Evolutionary conservation across 371 early-diverging fungal species (phyloP).

Genomic region (Mucor irregularis): DNA sequence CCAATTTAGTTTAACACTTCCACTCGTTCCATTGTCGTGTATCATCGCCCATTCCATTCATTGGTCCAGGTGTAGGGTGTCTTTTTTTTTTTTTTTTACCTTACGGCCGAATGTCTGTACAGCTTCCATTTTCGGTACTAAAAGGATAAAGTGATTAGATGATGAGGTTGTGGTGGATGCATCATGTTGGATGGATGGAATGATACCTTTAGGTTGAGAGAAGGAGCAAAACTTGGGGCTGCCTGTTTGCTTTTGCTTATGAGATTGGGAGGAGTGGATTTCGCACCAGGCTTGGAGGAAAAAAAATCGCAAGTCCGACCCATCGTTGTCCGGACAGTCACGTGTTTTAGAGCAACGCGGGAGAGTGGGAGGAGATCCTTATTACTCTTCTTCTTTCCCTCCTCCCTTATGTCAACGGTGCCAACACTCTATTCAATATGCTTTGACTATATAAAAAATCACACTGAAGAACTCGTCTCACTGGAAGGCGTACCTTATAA

Average conservation of each 20-base stretch:
- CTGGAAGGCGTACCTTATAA: constrained; percentile 19
- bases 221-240: constrained; percentile 23
- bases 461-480: constrained; percentile 12
- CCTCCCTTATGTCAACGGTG: not conserved
- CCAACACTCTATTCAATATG: constrained; percentile 23
- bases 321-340: constrained; percentile 10
- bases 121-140: constrained; percentile 52
- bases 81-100: too few species aligned
- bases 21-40: not conserved
- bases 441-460: constrained; percentile 17
- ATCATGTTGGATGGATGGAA: constrained; percentile 20
- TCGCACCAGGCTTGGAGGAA: not conserved
- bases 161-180: not conserved
- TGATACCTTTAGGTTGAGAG: constrained; percentile 35
- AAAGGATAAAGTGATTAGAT: constrained; percentile 12
- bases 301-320: constrained; percentile 1
- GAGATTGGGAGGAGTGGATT: not conserved
- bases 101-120: constrained; percentile 62
- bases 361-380: too few species aligned
- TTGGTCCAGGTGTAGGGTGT: too few species aligned
- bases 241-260: constrained; percentile 18
- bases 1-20: not conserved
- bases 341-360: too few species aligned
- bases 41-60: not conserved
- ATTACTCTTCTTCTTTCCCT: too few species aligned